Conservation (phyloP, 441 rosid species). For the Hypseocharis bilobata region DNA sequence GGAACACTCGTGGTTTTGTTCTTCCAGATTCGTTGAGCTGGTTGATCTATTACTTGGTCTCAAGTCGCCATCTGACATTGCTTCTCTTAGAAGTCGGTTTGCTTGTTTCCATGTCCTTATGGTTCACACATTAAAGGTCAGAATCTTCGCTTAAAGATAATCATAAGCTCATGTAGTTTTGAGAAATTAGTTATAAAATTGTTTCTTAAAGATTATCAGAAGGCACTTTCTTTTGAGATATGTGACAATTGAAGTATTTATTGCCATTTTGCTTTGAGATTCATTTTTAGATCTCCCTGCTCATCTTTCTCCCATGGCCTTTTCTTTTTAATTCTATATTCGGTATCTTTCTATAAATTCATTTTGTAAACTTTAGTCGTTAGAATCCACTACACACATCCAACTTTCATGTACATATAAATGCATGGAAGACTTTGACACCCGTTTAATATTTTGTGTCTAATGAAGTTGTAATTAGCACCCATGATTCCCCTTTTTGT, state of each 20-base stretch:
- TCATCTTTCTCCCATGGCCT: neutral
- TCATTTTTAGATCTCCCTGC: neutral
- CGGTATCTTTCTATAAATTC: neutral
- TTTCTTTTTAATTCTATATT: neutral
- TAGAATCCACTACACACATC: neutral
- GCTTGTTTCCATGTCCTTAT: constrained; percentile 58
- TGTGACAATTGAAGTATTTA: neutral
- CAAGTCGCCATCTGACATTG: constrained; percentile 41
- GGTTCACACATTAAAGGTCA: constrained; percentile 63
- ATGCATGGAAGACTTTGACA: neutral
- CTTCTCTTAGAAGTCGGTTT: constrained; percentile 55
- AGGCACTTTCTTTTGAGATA: neutral
- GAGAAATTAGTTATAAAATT: constrained; percentile 3
- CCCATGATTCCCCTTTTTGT: no score
- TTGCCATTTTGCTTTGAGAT: neutral
- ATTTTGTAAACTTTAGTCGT: neutral
- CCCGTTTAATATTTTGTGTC: neutral
- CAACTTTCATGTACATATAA: neutral
- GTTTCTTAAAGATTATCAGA: neutral
- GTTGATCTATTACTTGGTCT: constrained; percentile 55
- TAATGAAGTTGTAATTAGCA: neutral
- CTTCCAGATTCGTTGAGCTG: constrained; percentile 55
- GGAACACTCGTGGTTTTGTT: constrained; percentile 73
- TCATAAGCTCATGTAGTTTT: constrained; percentile 9
- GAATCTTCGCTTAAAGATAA: constrained; percentile 8